Conservation (phyloP, 2,329 filamentous ascomycete genomes). For the Colletotrichum magnum region DNA sequence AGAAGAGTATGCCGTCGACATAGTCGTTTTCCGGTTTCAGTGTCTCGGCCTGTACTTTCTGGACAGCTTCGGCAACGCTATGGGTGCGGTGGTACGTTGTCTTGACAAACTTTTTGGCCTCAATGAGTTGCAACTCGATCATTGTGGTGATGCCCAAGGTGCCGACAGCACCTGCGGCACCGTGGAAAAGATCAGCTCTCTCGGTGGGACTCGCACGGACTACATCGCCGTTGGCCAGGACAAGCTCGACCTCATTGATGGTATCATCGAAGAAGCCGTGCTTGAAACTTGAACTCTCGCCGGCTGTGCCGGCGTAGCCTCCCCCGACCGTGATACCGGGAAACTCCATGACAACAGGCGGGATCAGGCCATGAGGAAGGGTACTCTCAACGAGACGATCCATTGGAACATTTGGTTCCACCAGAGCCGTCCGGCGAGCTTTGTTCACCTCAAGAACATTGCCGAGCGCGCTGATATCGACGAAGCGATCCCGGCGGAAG, state of each 20-base stretch:
- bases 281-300: constrained; percentile 78
- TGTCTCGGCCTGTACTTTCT: constrained; percentile 60
- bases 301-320: constrained; percentile 76
- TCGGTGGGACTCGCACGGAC: constrained; percentile 67
- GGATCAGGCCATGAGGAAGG: constrained; percentile 67
- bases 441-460: constrained; percentile 74
- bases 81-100: constrained; percentile 67
- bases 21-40: constrained; percentile 67
- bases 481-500: constrained; percentile 65
- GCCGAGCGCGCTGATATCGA: constrained; percentile 77
- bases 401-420: constrained; percentile 80
- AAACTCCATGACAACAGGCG: constrained; percentile 79
- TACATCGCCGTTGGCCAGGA: constrained; percentile 73
- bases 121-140: constrained; percentile 71
- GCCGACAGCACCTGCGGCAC: constrained; percentile 75
- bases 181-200: constrained; percentile 73
- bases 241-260: constrained; percentile 74
- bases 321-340: constrained; percentile 79
- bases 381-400: constrained; percentile 72
- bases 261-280: constrained; percentile 76
- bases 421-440: constrained; percentile 68
- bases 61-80: constrained; percentile 54
- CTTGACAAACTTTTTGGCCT: constrained; percentile 69
- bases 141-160: constrained; percentile 77
- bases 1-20: constrained; percentile 78